These are phyloP conservation scores for Hirschfeldia incana DNA, from an alignment of 345 rosid species.

Conservation along the genomic window DNA sequence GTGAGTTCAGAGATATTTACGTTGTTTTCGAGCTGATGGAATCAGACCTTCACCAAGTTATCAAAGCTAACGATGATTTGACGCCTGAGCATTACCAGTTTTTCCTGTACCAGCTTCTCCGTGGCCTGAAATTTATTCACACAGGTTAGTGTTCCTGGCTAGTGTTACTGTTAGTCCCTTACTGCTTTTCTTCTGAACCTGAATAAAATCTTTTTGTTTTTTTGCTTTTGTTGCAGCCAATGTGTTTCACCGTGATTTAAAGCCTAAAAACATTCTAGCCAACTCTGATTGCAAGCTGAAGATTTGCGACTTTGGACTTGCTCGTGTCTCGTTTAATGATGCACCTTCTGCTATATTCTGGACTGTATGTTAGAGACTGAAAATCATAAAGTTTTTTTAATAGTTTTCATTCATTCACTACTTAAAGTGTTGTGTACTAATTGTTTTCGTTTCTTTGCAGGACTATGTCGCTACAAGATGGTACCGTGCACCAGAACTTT, in stretches of 20 bases:
- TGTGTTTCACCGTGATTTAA: slow-evolving; percentile 96
- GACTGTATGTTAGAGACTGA: slow-evolving; percentile 69
- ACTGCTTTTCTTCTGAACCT: slow-evolving; percentile 7
- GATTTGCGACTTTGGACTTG: slow-evolving; percentile 99
- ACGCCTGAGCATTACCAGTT: slow-evolving; percentile 96
- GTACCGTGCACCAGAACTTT: slow-evolving; percentile 99
- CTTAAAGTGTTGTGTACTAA: not conserved
- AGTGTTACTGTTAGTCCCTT: slow-evolving; percentile 6
- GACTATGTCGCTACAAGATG: slow-evolving; percentile 99
- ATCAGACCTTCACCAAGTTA: slow-evolving; percentile 98
- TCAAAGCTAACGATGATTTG: slow-evolving; percentile 94
- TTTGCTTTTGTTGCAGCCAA: slow-evolving; percentile 59
- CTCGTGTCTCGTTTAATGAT: slow-evolving; percentile 93
- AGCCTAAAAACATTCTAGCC: slow-evolving; percentile 97
- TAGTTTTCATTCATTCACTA: not conserved
- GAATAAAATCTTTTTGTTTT: slow-evolving; percentile 4
- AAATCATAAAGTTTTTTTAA: slow-evolving; percentile 9
- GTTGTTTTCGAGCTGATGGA: slow-evolving; percentile 98
- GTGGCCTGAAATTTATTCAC: slow-evolving; percentile 89
- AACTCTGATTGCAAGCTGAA: slow-evolving; percentile 98
- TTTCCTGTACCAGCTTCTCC: slow-evolving; percentile 96
- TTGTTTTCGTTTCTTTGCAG: slow-evolving; percentile 43
- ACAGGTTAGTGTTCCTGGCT: slow-evolving; percentile 53
- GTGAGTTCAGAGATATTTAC: slow-evolving; percentile 93
- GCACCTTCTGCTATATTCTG: slow-evolving; percentile 98